A percentile compares a stretch with the other conserved stretches of the same genome.
These are phyloP conservation scores for Nannochloropsis gaditana DNA, from an alignment of 108 stramenopile genomes.

Conservation along the genomic window DNA sequence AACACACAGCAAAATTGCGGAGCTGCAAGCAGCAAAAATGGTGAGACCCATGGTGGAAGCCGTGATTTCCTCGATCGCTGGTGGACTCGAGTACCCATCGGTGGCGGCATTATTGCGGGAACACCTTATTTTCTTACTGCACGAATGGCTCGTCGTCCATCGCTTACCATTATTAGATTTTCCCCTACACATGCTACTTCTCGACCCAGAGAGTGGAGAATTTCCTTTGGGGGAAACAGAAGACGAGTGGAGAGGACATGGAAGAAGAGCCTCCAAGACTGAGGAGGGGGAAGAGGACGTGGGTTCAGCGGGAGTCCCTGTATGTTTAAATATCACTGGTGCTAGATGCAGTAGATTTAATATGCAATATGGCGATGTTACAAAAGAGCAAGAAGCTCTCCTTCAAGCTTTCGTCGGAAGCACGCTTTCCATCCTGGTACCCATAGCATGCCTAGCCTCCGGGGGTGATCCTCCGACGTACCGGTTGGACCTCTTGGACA, in stretches of 20 bases:
- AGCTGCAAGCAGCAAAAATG: neutral
- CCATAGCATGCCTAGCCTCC: neutral
- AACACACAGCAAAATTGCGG: neutral
- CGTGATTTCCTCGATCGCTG: neutral
- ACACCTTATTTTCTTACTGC: neutral
- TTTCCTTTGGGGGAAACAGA: neutral
- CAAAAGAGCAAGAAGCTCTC: neutral
- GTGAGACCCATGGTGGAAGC: neutral
- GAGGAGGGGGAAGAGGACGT: neutral
- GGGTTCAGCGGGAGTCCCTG: no score
- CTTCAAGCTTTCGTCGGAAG: neutral
- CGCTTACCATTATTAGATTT: neutral
- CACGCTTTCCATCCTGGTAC: neutral
- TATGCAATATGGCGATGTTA: neutral
- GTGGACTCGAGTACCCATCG: neutral
- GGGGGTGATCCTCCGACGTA: neutral
- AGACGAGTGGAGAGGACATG: neutral
- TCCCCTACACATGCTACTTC: neutral
- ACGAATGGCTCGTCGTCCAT: neutral
- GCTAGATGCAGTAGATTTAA: neutral
- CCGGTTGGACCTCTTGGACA: neutral
- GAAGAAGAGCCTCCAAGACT: neutral
- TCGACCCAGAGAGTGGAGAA: neutral
- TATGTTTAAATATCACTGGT: no score
- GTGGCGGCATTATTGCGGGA: neutral